Conservation (phyloP, 225 moss, liverwort and hornwort genomes). For the Polytrichum commune region DNA sequence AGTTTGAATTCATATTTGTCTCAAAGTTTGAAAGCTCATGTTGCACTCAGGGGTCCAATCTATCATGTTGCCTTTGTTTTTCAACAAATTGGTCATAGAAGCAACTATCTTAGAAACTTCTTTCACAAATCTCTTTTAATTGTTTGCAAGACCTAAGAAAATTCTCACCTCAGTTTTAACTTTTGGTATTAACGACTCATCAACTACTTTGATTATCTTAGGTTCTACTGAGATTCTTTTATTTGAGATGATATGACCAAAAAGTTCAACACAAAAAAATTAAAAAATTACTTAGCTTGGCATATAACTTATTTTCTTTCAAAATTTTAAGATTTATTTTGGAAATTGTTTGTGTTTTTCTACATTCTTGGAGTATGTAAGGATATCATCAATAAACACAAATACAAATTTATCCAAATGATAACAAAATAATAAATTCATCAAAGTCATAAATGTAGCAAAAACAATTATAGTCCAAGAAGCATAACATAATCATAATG, state of each 20-base stretch:
- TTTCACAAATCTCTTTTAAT: too few relatives aligned
- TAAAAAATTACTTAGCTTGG: too few relatives aligned
- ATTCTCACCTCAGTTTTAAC: too few relatives aligned
- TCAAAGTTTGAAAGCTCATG: not conserved
- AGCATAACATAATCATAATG: slow-evolving; percentile 1
- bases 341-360: not conserved
- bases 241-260: too few relatives aligned
- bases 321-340: not conserved
- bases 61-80: too few relatives aligned
- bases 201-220: too few relatives aligned
- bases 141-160: too few relatives aligned
- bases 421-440: not conserved
- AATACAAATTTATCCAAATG: not conserved
- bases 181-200: too few relatives aligned
- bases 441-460: slow-evolving; percentile 5
- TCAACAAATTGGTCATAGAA: too few relatives aligned
- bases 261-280: not conserved
- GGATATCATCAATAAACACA: slow-evolving; percentile 5
- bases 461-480: not conserved
- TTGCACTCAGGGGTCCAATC: not conserved
- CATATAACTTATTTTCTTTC: not conserved
- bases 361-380: not conserved
- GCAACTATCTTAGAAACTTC: too few relatives aligned
- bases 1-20: not conserved
- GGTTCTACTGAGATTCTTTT: too few relatives aligned